Base-by-base conservation (phyloP, 305 asterid genomes). In the Plantago rigida region DNA sequence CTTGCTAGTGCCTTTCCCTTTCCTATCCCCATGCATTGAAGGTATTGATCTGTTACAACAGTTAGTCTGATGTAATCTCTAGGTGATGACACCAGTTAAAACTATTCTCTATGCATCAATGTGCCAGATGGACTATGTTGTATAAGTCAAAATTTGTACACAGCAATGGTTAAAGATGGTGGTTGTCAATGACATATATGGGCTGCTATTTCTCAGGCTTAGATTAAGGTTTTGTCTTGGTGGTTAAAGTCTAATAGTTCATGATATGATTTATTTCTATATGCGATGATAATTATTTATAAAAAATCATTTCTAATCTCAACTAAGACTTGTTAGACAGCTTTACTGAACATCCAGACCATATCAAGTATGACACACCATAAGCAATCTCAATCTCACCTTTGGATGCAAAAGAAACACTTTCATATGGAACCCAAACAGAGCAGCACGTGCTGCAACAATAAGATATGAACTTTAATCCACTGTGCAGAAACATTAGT, bases 321-420 rank as follows among this genome's bases (percentile, higher is more conserved):
- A 53, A 68, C 46, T 53, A 46, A 15, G 44, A 34, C 9, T 36
- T 36, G 9, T 36, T 7, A 36, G 44, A 36, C 39, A 36, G 9
- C 44, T 4, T 36, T 36, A 36, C 44, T 36, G 44, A 36, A 36
- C 44, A 36, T 36, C 44, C 6, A 36, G 6, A 36, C 44, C 44
- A 36, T 36, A 58, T 44, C 13, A 53, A 62, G 64, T 14, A 45
- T 29, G 44, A 31, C 14, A 59, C 9, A 39, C 52, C 58, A 47
- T 11, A 26, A 3, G 28, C 60, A 31, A 39, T 47, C 55, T 66
- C 39, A 63, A 64, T 53, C 76, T 70, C 63, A 89, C 97, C 95
- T 79, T 87, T 69, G 90, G 95, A 79, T 87, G 92, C 74, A 87
- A 73, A 66, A 82, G 83, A 82, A 81, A 89, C 39, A 81, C 91